Conservation (phyloP, 169 alveolate species). For the Plasmodium fragile region DNA sequence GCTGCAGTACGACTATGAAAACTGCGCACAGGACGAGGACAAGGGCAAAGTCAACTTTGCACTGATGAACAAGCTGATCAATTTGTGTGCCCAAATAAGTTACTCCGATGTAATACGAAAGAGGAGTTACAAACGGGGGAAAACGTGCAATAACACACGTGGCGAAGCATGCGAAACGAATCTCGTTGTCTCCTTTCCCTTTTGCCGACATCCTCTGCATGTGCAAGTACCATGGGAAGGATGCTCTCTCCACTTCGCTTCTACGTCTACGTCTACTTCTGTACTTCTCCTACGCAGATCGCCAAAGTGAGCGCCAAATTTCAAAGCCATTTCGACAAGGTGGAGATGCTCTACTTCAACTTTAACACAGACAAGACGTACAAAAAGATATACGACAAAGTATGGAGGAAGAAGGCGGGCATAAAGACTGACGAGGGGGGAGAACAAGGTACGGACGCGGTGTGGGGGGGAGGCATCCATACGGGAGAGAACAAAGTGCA, state of each 20-base stretch:
- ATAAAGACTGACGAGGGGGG: conserved; percentile 8
- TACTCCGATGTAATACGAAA: conserved; percentile 31
- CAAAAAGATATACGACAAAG: conserved; percentile 65
- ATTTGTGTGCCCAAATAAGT: conserved; percentile 39
- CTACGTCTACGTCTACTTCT: too few relatives aligned
- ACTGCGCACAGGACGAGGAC: not conserved
- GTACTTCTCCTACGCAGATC: not conserved
- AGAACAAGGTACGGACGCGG: conserved; percentile 17
- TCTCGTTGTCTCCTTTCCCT: not conserved
- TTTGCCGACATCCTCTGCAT: not conserved
- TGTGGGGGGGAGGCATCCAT: not conserved
- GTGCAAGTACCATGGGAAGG: not conserved
- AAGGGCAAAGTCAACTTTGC: not conserved
- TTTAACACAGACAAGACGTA: conserved; percentile 65
- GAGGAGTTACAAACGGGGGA: not conserved
- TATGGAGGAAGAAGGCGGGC: conserved; percentile 34
- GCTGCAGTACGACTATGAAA: conserved; percentile 62
- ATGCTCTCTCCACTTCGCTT: not conserved
- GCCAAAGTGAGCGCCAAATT: conserved; percentile 41
- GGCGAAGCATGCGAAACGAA: not conserved
- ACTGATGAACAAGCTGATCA: conserved; percentile 37
- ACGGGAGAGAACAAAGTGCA: not conserved
- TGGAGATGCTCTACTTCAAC: conserved; percentile 48
- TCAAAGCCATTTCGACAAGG: conserved; percentile 42
- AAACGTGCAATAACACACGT: not conserved